A percentile compares a stretch with the other conserved stretches of the same genome.
phyloP scores from a whole-genome alignment of 805 yeast species.

The Hanseniaspora pseudoguilliermondii region DNA sequence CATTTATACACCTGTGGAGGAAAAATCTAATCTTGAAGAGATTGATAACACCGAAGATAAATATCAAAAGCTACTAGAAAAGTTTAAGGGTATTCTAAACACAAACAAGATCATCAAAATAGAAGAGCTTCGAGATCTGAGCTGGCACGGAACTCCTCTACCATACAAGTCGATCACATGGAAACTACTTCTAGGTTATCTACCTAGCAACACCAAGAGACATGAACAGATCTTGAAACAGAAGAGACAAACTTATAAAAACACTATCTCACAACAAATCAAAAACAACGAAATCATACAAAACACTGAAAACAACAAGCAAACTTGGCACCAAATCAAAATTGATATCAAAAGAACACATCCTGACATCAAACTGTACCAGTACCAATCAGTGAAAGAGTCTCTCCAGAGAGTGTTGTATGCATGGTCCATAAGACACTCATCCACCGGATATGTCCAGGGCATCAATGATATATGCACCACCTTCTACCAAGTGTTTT shows the following conservation, averaged over 20 bases:
- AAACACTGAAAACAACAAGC: slow-evolving; percentile 48
- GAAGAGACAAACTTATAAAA: slow-evolving; percentile 74
- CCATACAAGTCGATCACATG: slow-evolving; percentile 72
- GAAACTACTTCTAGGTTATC: slow-evolving; percentile 81
- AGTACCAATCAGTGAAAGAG: slow-evolving; percentile 55
- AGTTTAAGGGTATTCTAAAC: slow-evolving; percentile 51
- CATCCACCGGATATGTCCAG: slow-evolving; percentile 95
- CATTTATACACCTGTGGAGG: not conserved
- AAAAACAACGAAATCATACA: slow-evolving; percentile 32
- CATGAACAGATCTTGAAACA: slow-evolving; percentile 56
- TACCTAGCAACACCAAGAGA: slow-evolving; percentile 73
- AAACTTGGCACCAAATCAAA: slow-evolving; percentile 88
- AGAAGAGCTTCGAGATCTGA: slow-evolving; percentile 55
- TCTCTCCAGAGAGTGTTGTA: slow-evolving; percentile 71
- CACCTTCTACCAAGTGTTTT: slow-evolving; percentile 80
- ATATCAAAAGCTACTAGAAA: slow-evolving; percentile 31
- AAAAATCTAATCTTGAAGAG: not conserved
- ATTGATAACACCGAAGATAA: slow-evolving; percentile 15
- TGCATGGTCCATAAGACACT: slow-evolving; percentile 92
- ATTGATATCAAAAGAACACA: slow-evolving; percentile 92
- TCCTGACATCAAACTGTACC: slow-evolving; percentile 66
- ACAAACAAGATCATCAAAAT: slow-evolving; percentile 47
- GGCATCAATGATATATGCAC: slow-evolving; percentile 91
- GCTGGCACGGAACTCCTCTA: slow-evolving; percentile 91
- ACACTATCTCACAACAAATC: slow-evolving; percentile 37